Evolutionary conservation across 768 basidiomycete genomes (phyloP), one percentile per base, ranked within the genome.

Genomic region (Hebeloma cylindrosporum): DNA sequence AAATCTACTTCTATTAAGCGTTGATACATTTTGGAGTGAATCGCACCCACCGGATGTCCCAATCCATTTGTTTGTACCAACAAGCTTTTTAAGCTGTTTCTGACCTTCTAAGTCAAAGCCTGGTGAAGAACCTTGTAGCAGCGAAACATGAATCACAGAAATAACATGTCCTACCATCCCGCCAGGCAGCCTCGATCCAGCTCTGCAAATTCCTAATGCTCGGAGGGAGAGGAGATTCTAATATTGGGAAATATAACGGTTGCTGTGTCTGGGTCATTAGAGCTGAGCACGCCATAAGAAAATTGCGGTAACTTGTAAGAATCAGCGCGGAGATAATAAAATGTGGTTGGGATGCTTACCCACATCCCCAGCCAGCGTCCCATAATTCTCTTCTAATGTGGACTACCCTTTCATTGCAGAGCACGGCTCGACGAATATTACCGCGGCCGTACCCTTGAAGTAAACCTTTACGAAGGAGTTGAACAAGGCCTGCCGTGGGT

Each of bases 141-240:
- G 3, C 17, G 7, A 26, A 36, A 32, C 13, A 13, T 9, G 20
- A 11, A 20, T 10, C 27, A 30, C 28, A 13, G 74, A 40, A 30
- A 7, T 31, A 21, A 18, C n/a, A 26, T 37, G 17, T 20, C 21
- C 9, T 43, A 83, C 89, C 88, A 26, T 68, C 68, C 27, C 69
- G 64, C 93, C 93, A 96, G 3, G 92, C 92, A 43, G 74, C 70
- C 60, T 95, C 87, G 33, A 96, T 81, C 82, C 84, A 85, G 6
- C 48, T 58, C 56, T 95, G 93, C 23, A 94, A 58, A 55, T 87
- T 83, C 13, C 81, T 70, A 13, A 95, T 73, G 14, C 89, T 72
- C 2, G 92, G 93, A 1, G 76, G 65, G 7, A 66, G 64, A 3
- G 79, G 77, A n/a, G 64, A 51, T 40, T 81, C 77, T 2, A 92